Percentiles rank a stretch among this genome's conserved stretches.
Conservation (phyloP, 805 yeast genomes). For the Nakazawaea ishiwadae region DNA sequence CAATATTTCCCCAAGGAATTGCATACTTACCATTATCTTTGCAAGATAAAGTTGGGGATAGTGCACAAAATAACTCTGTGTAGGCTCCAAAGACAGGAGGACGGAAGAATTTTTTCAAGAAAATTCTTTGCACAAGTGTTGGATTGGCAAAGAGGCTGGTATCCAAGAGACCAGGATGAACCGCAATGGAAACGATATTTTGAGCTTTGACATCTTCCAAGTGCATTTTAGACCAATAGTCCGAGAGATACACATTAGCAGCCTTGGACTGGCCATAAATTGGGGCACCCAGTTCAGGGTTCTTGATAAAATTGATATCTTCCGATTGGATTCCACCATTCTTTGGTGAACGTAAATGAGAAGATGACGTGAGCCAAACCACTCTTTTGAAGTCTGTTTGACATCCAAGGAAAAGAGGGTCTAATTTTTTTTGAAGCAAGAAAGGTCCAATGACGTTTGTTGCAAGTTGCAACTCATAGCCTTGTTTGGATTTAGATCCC, state of each 20-base stretch:
- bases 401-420: slow-evolving; percentile 30
- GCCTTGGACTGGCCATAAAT: slow-evolving; percentile 42
- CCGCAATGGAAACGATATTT: slow-evolving; percentile 26
- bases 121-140: background rate
- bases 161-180: slow-evolving; percentile 36
- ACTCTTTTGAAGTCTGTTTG: background rate
- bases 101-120: slow-evolving; percentile 1
- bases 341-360: slow-evolving; percentile 1
- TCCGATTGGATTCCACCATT: slow-evolving; percentile 8
- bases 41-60: slow-evolving; percentile 32
- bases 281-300: background rate
- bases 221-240: slow-evolving; percentile 29
- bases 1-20: slow-evolving; percentile 38
- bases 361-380: slow-evolving; percentile 1
- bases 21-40: slow-evolving; percentile 30
- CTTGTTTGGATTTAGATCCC: slow-evolving; percentile 34
- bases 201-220: slow-evolving; percentile 19
- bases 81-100: slow-evolving; percentile 34
- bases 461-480: slow-evolving; percentile 41
- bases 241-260: slow-evolving; percentile 29
- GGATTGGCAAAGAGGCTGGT: slow-evolving; percentile 29
- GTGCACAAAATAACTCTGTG: slow-evolving; percentile 38
- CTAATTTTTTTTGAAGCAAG: slow-evolving; percentile 33
- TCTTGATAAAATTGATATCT: slow-evolving; percentile 3
- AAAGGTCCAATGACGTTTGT: slow-evolving; percentile 44